phyloP scores from a whole-genome alignment of 2,329 filamentous ascomycete genomes.

The Talaromyces amestolkiae region DNA sequence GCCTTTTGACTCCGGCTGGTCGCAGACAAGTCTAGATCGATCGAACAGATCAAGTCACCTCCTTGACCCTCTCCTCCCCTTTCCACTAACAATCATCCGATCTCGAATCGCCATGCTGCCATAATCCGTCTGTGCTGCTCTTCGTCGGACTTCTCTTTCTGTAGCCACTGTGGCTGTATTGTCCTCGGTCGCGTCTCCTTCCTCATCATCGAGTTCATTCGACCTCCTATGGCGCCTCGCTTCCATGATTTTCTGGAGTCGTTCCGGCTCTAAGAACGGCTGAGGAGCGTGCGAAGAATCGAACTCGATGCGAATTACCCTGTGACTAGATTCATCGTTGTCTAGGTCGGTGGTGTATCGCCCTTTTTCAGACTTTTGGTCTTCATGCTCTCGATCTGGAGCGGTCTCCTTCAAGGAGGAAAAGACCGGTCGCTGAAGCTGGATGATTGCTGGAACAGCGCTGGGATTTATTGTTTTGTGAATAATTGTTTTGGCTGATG shows the following conservation, averaged over 20 bases:
- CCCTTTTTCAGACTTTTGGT: slow-evolving; percentile 28
- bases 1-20: neutral
- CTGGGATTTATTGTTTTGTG: slow-evolving; percentile 27
- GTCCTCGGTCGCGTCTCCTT: neutral
- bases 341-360: neutral
- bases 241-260: slow-evolving; percentile 32
- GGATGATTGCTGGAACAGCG: slow-evolving; percentile 24
- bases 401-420: slow-evolving; percentile 12
- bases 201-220: neutral
- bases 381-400: slow-evolving; percentile 25
- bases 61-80: neutral
- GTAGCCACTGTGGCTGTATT: neutral
- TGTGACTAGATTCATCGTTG: neutral
- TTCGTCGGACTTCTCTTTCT: slow-evolving; percentile 20
- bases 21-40: neutral
- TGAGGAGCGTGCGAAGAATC: slow-evolving; percentile 35
- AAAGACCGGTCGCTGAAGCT: slow-evolving; percentile 22
- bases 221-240: neutral
- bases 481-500: slow-evolving; percentile 2
- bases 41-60: neutral
- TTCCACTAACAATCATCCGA: slow-evolving; percentile 19
- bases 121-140: slow-evolving; percentile 31
- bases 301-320: slow-evolving; percentile 27
- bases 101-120: slow-evolving; percentile 35
- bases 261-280: slow-evolving; percentile 40